Evolutionary conservation across 768 basidiomycete species (phyloP).

Genomic region (Amanita rimosa): DNA sequence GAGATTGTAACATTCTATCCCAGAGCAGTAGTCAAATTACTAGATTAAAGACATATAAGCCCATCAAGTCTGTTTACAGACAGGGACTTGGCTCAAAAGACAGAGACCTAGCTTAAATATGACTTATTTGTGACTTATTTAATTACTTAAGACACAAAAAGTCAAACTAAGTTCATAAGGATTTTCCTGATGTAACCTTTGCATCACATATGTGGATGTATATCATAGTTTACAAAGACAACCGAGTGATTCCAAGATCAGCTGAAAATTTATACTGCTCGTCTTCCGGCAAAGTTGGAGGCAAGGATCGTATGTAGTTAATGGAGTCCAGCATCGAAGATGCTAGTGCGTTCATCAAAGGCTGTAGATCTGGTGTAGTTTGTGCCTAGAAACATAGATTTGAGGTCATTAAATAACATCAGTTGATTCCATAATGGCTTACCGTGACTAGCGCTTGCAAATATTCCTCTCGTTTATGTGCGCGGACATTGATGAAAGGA

Average conservation of each 20-base stretch:
- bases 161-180: too few relatives aligned
- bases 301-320: slow-evolving; percentile 1
- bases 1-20: too few relatives aligned
- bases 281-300: neutral
- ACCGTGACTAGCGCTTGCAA: neutral
- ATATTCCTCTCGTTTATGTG: neutral
- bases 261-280: neutral
- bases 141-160: too few relatives aligned
- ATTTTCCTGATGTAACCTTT: too few relatives aligned
- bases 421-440: neutral
- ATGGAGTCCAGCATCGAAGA: slow-evolving; percentile 1
- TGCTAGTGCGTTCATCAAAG: neutral
- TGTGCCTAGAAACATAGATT: neutral
- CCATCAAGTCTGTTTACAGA: too few relatives aligned
- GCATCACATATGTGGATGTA: too few relatives aligned
- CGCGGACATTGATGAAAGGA: neutral
- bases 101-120: too few relatives aligned
- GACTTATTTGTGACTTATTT: too few relatives aligned
- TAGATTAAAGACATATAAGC: too few relatives aligned
- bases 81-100: too few relatives aligned
- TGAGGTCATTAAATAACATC: too few relatives aligned
- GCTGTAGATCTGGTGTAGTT: neutral
- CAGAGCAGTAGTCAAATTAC: too few relatives aligned
- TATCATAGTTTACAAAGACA: neutral
- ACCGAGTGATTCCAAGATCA: neutral